A percentile compares a stretch with the other conserved stretches of the same genome.
Conservation (phyloP, 2,329 filamentous ascomycete genomes). For the Colletotrichum trifolii region DNA sequence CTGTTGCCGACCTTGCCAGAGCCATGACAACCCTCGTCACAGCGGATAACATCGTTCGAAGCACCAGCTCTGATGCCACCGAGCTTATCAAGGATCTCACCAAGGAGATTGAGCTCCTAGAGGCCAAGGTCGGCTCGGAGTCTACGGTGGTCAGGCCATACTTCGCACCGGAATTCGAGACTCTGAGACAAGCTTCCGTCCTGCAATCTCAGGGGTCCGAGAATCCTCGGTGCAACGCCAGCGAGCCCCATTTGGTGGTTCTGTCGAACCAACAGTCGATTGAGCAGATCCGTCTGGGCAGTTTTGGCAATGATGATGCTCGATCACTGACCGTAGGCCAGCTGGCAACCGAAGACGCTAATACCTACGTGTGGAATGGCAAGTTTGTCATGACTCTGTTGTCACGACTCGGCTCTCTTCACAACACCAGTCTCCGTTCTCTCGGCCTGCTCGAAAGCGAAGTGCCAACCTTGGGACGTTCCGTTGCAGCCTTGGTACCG, state of each 20-base stretch:
- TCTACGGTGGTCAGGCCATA: slow-evolving; percentile 58
- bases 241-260: slow-evolving; percentile 55
- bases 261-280: slow-evolving; percentile 59
- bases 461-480: slow-evolving; percentile 68
- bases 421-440: slow-evolving; percentile 67
- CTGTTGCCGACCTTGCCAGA: slow-evolving; percentile 62
- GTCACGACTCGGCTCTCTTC: slow-evolving; percentile 62
- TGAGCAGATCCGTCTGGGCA: slow-evolving; percentile 53
- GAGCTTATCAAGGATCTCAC: slow-evolving; percentile 61
- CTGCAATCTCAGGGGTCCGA: slow-evolving; percentile 47
- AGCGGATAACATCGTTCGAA: slow-evolving; percentile 67
- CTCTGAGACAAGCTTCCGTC: slow-evolving; percentile 63
- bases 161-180: slow-evolving; percentile 66
- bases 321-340: slow-evolving; percentile 26
- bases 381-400: slow-evolving; percentile 60
- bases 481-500: slow-evolving; percentile 61
- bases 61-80: slow-evolving; percentile 53
- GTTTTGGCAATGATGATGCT: slow-evolving; percentile 25
- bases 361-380: slow-evolving; percentile 50
- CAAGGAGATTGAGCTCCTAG: slow-evolving; percentile 63
- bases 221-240: slow-evolving; percentile 19
- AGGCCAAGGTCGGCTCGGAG: slow-evolving; percentile 56
- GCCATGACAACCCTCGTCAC: slow-evolving; percentile 66
- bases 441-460: slow-evolving; percentile 74
- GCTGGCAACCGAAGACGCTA: slow-evolving; percentile 27